These are phyloP conservation scores for Dendrocalamus sinicus DNA, from an alignment of 176 grass and related monocot species.

Conservation along the genomic window DNA sequence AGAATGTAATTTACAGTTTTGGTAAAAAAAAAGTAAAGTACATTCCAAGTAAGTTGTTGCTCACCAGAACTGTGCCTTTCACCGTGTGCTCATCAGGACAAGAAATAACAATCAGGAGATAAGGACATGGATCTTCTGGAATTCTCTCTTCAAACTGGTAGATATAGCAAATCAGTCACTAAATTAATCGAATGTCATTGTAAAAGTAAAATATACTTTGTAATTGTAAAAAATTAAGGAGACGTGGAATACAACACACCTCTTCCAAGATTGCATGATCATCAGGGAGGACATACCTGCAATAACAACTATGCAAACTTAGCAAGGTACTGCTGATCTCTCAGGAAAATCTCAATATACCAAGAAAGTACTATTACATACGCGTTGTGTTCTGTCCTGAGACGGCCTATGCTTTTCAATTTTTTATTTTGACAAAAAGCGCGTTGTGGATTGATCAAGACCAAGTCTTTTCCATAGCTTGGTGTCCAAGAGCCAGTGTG, in stretches of 20 bases:
- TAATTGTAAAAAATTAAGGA: neutral
- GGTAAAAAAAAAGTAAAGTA: neutral
- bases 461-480: conserved; percentile 51
- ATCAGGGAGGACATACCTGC: conserved; percentile 84
- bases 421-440: conserved; percentile 18
- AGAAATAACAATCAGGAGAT: conserved; percentile 60
- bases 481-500: conserved; percentile 45
- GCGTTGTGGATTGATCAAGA: conserved; percentile 13
- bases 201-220: conserved; percentile 23
- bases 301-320: conserved; percentile 24
- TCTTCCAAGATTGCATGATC: conserved; percentile 58
- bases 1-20: neutral
- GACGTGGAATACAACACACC: conserved; percentile 54
- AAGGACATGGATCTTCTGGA: conserved; percentile 64
- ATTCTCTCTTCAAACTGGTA: conserved; percentile 67
- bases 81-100: conserved; percentile 28
- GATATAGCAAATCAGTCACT: conserved; percentile 9
- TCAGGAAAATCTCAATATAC: conserved; percentile 29
- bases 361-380: conserved; percentile 39
- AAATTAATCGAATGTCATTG: neutral
- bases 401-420: conserved; percentile 46
- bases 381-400: conserved; percentile 57
- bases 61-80: conserved; percentile 55
- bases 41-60: conserved; percentile 9
- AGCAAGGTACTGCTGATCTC: conserved; percentile 34